These are phyloP conservation scores for Aspergillus aculeatus DNA, from an alignment of 2,329 filamentous ascomycete species.

Conservation along the genomic window DNA sequence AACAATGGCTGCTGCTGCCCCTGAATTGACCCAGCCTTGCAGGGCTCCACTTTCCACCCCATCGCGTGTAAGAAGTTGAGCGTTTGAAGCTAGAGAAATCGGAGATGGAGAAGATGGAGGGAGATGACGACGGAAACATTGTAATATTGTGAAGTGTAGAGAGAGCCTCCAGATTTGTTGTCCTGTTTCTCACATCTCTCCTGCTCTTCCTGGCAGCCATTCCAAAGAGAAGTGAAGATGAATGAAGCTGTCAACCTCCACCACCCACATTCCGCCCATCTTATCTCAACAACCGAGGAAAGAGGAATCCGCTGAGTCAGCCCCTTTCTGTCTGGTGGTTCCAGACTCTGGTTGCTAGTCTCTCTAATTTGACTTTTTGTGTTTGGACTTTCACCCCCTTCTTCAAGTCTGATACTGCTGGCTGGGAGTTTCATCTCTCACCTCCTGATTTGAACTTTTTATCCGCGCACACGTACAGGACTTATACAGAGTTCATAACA, in stretches of 20 bases:
- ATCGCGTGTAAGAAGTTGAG: constrained; percentile 3
- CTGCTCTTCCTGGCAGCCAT: no score
- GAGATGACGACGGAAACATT: no score
- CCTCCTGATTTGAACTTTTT: no score
- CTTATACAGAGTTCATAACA: no score
- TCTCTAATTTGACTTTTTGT: neutral
- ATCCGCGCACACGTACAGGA: no score
- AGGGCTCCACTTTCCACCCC: constrained; percentile 4
- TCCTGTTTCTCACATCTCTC: no score
- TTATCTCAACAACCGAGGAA: neutral
- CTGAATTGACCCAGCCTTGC: constrained; percentile 8
- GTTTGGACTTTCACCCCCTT: no score
- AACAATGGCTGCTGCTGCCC: constrained; percentile 5
- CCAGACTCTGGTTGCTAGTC: neutral
- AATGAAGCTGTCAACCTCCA: neutral
- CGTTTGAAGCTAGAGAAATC: neutral
- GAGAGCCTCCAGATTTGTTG: no score
- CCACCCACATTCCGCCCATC: neutral
- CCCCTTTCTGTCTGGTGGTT: neutral
- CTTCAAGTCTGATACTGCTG: no score
- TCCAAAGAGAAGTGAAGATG: no score
- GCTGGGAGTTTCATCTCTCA: no score
- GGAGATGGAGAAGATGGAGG: neutral
- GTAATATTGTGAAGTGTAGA: no score
- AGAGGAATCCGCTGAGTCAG: neutral